Percentiles rank a stretch among this genome's conserved stretches.
These are phyloP conservation scores for Talaromyces amestolkiae DNA, from an alignment of 2,329 filamentous ascomycete genomes.

Conservation along the genomic window DNA sequence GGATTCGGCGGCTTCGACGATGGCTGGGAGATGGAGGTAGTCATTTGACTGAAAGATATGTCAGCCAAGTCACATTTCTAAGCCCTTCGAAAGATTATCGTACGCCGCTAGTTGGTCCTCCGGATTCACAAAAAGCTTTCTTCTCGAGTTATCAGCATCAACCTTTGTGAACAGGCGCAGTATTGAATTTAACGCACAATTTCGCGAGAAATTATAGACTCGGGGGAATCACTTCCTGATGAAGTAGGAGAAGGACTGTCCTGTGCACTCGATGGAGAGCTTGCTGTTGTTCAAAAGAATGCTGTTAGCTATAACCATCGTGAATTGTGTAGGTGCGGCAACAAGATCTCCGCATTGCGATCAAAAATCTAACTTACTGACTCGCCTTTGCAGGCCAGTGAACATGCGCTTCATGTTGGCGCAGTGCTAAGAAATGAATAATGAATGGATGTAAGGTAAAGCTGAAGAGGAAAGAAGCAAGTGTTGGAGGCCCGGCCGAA, in stretches of 20 bases:
- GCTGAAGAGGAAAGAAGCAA: neutral
- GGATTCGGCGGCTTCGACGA: slow-evolving; percentile 93
- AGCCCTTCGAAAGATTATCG: slow-evolving; percentile 7
- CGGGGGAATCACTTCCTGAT: slow-evolving; percentile 34
- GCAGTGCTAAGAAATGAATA: neutral
- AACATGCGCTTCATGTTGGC: slow-evolving; percentile 20
- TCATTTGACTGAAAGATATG: slow-evolving; percentile 66
- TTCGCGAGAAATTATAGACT: slow-evolving; percentile 40
- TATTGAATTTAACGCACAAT: slow-evolving; percentile 32
- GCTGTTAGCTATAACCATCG: slow-evolving; percentile 9
- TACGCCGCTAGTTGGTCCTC: slow-evolving; percentile 58
- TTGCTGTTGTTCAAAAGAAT: slow-evolving; percentile 23
- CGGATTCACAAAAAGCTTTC: slow-evolving; percentile 80
- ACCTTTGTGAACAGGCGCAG: neutral
- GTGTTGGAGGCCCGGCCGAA: neutral
- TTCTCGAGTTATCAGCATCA: slow-evolving; percentile 34
- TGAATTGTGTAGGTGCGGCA: neutral
- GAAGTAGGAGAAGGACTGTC: slow-evolving; percentile 8
- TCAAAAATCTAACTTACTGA: neutral
- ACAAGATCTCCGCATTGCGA: slow-evolving; percentile 1
- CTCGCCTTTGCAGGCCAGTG: slow-evolving; percentile 19
- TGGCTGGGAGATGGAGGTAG: slow-evolving; percentile 85
- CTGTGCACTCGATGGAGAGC: slow-evolving; percentile 20
- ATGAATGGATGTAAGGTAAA: neutral
- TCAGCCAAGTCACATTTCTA: neutral